Conservation (phyloP, 2,329 filamentous ascomycete genomes). For the Conoideocrella luteorostrata region DNA sequence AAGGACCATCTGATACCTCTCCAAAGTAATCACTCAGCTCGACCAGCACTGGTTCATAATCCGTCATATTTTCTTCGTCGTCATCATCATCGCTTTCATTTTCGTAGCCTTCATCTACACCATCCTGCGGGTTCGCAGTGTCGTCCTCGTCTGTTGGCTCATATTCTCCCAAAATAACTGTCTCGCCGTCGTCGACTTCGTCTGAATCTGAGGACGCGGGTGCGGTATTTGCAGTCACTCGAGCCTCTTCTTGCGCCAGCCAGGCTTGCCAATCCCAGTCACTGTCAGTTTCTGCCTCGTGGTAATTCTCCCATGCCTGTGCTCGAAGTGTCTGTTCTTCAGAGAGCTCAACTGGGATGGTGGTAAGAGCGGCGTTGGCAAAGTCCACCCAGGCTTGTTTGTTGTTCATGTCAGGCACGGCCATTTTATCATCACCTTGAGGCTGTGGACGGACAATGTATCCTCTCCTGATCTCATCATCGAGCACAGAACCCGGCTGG, state of each 20-base stretch:
- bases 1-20: background rate
- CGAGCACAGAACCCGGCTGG: conserved; percentile 15
- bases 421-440: conserved; percentile 6
- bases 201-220: background rate
- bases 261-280: conserved; percentile 18
- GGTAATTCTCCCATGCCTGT: conserved; percentile 17
- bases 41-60: conserved; percentile 3
- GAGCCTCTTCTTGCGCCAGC: conserved; percentile 13
- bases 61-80: conserved; percentile 11
- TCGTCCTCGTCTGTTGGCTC: background rate
- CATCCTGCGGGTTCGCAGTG: too few species aligned
- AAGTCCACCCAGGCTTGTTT: conserved; percentile 20
- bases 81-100: conserved; percentile 6
- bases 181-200: background rate
- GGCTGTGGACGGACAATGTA: conserved; percentile 19
- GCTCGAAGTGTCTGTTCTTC: conserved; percentile 20
- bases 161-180: too few species aligned
- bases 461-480: conserved; percentile 28
- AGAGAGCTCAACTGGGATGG: conserved; percentile 15
- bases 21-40: conserved; percentile 2
- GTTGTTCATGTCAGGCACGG: conserved; percentile 14
- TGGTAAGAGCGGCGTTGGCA: conserved; percentile 17
- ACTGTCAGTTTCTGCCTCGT: conserved; percentile 9
- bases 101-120: background rate
- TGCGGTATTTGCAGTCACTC: too few species aligned